Percentiles rank a stretch among this genome's conserved stretches.
Evolutionary conservation across 2,329 filamentous ascomycete genomes (phyloP).

Genomic region (Verticillium klebahnii): DNA sequence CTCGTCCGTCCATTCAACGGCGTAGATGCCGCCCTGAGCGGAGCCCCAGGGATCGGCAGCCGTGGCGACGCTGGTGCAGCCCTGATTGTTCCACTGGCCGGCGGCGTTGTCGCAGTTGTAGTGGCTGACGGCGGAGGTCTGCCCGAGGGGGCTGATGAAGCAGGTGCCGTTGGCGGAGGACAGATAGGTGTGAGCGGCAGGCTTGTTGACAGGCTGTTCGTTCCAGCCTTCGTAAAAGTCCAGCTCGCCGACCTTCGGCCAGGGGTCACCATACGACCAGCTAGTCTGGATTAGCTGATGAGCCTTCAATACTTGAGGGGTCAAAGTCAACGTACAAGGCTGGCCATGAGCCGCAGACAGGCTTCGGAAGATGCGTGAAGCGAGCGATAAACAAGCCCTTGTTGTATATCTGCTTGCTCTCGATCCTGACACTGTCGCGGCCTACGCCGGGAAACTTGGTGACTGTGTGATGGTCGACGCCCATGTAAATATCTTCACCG

Average conservation of each 20-base stretch:
- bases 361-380: slow-evolving; percentile 60
- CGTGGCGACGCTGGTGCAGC: slow-evolving; percentile 34
- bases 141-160: slow-evolving; percentile 21
- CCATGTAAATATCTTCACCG: slow-evolving; percentile 31
- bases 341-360: slow-evolving; percentile 66
- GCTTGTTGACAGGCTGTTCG: slow-evolving; percentile 38
- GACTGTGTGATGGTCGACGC: slow-evolving; percentile 25
- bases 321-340: slow-evolving; percentile 45
- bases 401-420: slow-evolving; percentile 58
- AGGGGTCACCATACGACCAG: slow-evolving; percentile 47
- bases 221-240: slow-evolving; percentile 68
- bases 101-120: slow-evolving; percentile 34
- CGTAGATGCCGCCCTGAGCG: slow-evolving; percentile 34
- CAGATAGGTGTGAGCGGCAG: slow-evolving; percentile 52
- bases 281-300: slow-evolving; percentile 12
- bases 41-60: slow-evolving; percentile 31
- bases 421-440: slow-evolving; percentile 58
- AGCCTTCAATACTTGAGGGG: neutral
- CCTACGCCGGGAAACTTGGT: slow-evolving; percentile 22
- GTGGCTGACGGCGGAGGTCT: slow-evolving; percentile 25
- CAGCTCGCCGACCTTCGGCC: slow-evolving; percentile 60
- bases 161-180: slow-evolving; percentile 29
- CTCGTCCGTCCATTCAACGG: slow-evolving; percentile 36
- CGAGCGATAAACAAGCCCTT: slow-evolving; percentile 61
- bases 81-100: slow-evolving; percentile 30